Base-by-base conservation (phyloP, 805 yeast species). In the Yarrowia phangngaensis region DNA sequence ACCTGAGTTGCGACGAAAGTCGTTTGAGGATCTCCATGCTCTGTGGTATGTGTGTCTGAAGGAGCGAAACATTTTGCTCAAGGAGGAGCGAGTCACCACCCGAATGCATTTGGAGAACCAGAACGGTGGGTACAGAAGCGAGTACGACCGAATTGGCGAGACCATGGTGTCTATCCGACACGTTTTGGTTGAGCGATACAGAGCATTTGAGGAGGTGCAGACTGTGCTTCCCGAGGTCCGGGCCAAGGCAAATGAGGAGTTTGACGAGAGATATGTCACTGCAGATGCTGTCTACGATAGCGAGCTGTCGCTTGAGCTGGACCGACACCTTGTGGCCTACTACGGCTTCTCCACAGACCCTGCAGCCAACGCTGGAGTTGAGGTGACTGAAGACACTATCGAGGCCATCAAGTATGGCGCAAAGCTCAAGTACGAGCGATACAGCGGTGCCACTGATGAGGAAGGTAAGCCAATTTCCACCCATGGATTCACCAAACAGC, bases 21-120 rank as follows among this genome's bases (percentile, higher is more conserved):
- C 86, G 13, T 92, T 88, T 61, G 92, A 88, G 30, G 98, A 92
- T 62, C 70, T 92, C 58, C 98, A 92, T 65, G 76, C 79, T 27
- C 70, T 92, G 58, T 92, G 98, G 97, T 90, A 86, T 64, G 73
- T 82, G 33, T 79, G 89, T 56, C 67, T 90, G 56, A 84, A 78
- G 62, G 95, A 92, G 65, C 71, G 95, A 56, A 92, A 92, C 64
- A 68, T 78, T 11, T 65, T 90, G 51, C 79, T 79, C 24, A 75
- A 95, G 57, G 97, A 92, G 64, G 70, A 71, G 50, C 79, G 82
- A 54, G 71, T 85, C 56, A 73, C 75, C 51, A 72, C 62, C 26
- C 68, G 69, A 13, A 55, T 58, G 60, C 50, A 48, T 51, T 32
- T 52, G 33, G 54, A 54, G 17, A 59, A 59, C 41, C 47, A 56